A percentile compares a stretch with the other conserved stretches of the same genome.
Evolutionary conservation across 495 filamentous ascomycete species (phyloP).

Genomic region (Copromyces sp.): DNA sequence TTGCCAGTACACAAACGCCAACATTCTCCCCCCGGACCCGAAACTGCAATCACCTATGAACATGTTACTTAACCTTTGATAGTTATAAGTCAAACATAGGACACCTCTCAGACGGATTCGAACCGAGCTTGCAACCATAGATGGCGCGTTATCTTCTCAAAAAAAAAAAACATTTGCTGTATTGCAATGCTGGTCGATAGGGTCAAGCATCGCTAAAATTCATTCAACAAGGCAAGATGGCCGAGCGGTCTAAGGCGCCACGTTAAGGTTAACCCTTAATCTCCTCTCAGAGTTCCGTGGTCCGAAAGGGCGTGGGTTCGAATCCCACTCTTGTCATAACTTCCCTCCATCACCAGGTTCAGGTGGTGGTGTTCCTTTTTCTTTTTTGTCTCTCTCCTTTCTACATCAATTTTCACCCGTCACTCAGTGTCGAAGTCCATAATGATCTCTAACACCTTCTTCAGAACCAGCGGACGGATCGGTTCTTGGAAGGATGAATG

Average conservation of each 20-base stretch:
- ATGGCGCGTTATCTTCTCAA: background rate
- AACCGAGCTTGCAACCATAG: background rate
- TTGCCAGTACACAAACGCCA: background rate
- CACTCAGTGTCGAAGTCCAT: too few relatives aligned
- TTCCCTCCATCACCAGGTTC: background rate
- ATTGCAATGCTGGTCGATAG: background rate
- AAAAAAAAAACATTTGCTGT: background rate
- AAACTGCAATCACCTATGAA: background rate
- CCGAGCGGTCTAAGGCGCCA: background rate
- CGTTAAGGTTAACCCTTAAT: background rate
- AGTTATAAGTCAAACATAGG: background rate
- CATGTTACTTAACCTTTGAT: background rate
- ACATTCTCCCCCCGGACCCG: background rate
- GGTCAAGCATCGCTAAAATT: background rate
- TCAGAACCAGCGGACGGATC: background rate
- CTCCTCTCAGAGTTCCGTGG: slow-evolving; percentile 7
- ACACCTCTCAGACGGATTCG: background rate
- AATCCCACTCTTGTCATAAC: slow-evolving; percentile 24
- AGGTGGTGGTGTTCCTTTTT: background rate
- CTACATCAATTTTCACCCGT: too few relatives aligned
- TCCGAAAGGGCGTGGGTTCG: slow-evolving; percentile 29
- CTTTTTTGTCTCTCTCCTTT: background rate
- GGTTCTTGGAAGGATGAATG: background rate
- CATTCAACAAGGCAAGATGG: background rate
- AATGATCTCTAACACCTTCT: too few relatives aligned